phyloP scores from a whole-genome alignment of 2,329 filamentous ascomycete genomes.

The Colletotrichum truncatum region DNA sequence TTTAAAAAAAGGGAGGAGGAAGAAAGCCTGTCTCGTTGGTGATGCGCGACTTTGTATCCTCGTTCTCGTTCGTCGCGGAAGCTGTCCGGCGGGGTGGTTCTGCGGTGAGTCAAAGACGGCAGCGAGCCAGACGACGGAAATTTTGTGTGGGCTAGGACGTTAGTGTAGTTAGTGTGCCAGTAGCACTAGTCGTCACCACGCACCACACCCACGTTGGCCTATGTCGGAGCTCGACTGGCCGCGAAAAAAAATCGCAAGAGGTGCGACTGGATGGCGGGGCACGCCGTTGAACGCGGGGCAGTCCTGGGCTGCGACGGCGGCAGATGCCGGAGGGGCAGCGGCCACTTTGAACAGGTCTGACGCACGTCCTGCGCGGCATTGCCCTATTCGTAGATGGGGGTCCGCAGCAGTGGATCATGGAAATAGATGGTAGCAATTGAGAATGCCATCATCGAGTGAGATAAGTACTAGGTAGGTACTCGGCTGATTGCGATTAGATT shows the following conservation, averaged over 20 bases:
- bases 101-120: constrained; percentile 27
- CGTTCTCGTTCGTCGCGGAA: constrained; percentile 2
- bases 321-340: constrained; percentile 26
- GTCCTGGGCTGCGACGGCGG: constrained; percentile 8
- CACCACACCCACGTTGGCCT: constrained; percentile 31
- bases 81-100: constrained; percentile 20
- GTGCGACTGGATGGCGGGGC: constrained; percentile 32
- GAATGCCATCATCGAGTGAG: not conserved
- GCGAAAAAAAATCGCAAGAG: constrained; percentile 2
- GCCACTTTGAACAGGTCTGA: constrained; percentile 1
- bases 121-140: constrained; percentile 8
- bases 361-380: constrained; percentile 15
- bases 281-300: constrained; percentile 33
- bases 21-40: no score
- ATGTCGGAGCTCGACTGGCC: constrained; percentile 32
- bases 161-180: not conserved
- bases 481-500: no score
- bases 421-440: not conserved
- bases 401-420: not conserved
- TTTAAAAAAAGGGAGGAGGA: not conserved
- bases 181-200: constrained; percentile 13
- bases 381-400: constrained; percentile 12
- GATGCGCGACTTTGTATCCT: constrained; percentile 25
- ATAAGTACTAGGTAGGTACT: not conserved
- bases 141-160: constrained; percentile 25